Evolutionary conservation across 2,329 filamentous ascomycete species (phyloP).

Genomic region (Clarireedia homoeocarpa): DNA sequence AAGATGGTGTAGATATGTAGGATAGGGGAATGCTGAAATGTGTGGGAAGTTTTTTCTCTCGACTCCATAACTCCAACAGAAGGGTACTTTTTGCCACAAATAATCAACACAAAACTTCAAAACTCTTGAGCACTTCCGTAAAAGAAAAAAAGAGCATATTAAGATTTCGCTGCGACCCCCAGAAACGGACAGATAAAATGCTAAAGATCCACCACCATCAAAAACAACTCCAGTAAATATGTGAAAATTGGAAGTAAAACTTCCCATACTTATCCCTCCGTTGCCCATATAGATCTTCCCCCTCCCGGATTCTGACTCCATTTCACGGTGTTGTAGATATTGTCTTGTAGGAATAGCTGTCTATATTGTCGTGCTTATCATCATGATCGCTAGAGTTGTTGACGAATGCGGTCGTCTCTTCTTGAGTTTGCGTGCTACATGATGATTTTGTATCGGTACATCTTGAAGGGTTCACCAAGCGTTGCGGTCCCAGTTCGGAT

Average conservation of each 20-base stretch:
- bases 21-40: background rate
- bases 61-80: too few relatives aligned
- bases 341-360: background rate
- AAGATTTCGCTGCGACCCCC: constrained; percentile 5
- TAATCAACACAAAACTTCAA: background rate
- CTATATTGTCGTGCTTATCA: background rate
- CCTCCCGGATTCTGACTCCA: background rate
- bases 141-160: background rate
- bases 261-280: too few relatives aligned
- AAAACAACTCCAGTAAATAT: background rate
- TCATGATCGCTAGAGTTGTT: background rate
- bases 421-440: constrained; percentile 35
- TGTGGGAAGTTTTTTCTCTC: too few relatives aligned
- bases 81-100: background rate
- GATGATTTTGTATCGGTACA: constrained; percentile 19
- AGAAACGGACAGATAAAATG: background rate
- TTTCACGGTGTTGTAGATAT: background rate
- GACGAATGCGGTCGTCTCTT: constrained; percentile 32
- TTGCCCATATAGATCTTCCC: background rate
- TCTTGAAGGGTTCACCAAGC: constrained; percentile 56
- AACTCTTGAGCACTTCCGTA: background rate
- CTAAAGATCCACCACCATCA: too few relatives aligned
- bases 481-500: constrained; percentile 86
- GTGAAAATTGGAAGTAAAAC: background rate
- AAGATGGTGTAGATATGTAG: background rate